Conservation (phyloP, 2,329 filamentous ascomycete genomes). For the Diaporthe ampelina region DNA sequence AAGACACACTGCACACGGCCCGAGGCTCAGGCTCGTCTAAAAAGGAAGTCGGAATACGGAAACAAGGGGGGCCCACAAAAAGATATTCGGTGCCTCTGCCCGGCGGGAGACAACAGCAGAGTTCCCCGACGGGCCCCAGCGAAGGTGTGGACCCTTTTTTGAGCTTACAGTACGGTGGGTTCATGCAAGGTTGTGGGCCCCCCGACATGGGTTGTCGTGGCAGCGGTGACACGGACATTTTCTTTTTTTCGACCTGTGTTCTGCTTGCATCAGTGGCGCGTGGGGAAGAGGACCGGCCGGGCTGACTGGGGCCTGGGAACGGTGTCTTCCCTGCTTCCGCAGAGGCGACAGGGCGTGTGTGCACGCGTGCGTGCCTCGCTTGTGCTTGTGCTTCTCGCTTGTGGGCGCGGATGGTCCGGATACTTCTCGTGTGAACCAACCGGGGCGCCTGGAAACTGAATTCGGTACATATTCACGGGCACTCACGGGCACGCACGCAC, state of each 20-base stretch:
- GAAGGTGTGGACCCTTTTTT: neutral
- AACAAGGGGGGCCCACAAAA: neutral
- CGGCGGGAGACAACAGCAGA: neutral
- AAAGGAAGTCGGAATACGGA: constrained; percentile 23
- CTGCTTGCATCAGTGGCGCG: neutral
- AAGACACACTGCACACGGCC: neutral
- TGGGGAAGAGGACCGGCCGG: constrained; percentile 1
- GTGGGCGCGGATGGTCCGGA: constrained; percentile 3
- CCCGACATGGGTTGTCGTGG: constrained; percentile 29
- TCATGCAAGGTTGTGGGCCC: constrained; percentile 26
- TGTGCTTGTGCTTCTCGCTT: neutral
- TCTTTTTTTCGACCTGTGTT: neutral
- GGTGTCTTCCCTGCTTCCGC: constrained; percentile 25
- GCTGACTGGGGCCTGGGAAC: constrained; percentile 28
- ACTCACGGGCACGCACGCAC: constrained; percentile 4
- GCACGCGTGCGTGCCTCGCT: neutral
- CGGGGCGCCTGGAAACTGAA: neutral
- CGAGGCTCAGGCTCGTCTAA: neutral
- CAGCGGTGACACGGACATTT: constrained; percentile 35
- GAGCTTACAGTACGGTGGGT: constrained; percentile 9
- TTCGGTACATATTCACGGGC: neutral
- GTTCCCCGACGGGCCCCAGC: constrained; percentile 10
- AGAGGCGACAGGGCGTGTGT: neutral
- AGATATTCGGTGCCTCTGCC: constrained; percentile 9
- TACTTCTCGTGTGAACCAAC: constrained; percentile 3